Conservation (phyloP, 1,139 yeast genomes). For the Saccharomyces hybrid region DNA sequence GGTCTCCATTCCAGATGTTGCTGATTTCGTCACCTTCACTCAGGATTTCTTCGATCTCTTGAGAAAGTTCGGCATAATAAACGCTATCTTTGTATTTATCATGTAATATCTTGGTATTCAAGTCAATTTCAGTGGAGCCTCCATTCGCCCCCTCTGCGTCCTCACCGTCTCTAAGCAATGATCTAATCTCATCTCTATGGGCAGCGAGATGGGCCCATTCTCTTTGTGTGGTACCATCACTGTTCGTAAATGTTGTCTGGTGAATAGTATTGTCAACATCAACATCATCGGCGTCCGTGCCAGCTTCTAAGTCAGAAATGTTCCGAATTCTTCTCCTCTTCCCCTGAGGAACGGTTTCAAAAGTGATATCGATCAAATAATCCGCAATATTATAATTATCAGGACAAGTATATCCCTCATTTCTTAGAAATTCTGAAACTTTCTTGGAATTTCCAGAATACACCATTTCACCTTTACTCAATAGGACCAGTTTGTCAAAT, state of each 20-base stretch:
- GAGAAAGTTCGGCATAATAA: constrained; percentile 41
- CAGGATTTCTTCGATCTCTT: constrained; percentile 41
- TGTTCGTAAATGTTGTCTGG: background rate
- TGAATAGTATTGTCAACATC: too few relatives aligned
- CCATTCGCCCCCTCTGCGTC: constrained; percentile 2
- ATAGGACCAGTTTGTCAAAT: constrained; percentile 71
- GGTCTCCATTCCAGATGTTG: constrained; percentile 34
- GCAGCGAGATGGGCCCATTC: constrained; percentile 89
- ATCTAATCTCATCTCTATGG: constrained; percentile 64
- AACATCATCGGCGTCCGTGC: background rate
- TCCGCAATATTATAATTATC: constrained; percentile 90
- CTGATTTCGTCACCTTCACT: constrained; percentile 12
- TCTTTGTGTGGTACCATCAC: constrained; percentile 42
- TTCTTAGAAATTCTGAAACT: constrained; percentile 65
- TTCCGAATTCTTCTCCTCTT: constrained; percentile 8
- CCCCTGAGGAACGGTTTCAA: constrained; percentile 39
- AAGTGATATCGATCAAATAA: constrained; percentile 82
- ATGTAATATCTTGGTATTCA: constrained; percentile 29
- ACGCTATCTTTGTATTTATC: constrained; percentile 44
- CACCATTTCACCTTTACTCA: constrained; percentile 79
- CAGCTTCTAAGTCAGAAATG: constrained; percentile 11
- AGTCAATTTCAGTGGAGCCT: constrained; percentile 13
- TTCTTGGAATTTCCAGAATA: constrained; percentile 78
- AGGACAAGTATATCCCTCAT: constrained; percentile 78
- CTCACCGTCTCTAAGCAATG: constrained; percentile 32